Base-by-base conservation (phyloP, 2,329 filamentous ascomycete genomes). In the Aspergillus pseudoglaucus region DNA sequence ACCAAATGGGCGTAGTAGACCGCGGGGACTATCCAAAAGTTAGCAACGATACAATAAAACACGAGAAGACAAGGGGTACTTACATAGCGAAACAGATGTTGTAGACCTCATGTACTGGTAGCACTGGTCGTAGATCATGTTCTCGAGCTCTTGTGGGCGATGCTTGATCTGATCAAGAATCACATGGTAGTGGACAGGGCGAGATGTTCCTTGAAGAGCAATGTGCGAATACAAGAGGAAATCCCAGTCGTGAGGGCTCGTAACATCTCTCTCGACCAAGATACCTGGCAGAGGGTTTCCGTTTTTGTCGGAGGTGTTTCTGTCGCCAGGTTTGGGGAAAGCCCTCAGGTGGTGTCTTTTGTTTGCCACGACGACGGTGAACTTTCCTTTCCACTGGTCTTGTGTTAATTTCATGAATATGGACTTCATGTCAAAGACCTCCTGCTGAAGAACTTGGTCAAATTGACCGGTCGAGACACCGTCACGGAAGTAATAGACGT, bases 1-100 rank as follows among this genome's bases (percentile, higher is more conserved):
- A 90, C 90, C 53, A 98, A 71, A 68, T 98, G 93, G 0, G 94
- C 90, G 58, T 98, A 98, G 76, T 98, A 98, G 0, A 97, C 85
- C 0, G 93, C 90, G 0, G 93, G 93, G 55, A 80, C 70, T 65
- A 55, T 51, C 47, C 40, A 39, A 14, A 48, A n/a, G 30, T 53
- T 44, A 52, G 45, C 32, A 41, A 42, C 20, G 20, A 45, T 30
- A 46, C 14, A 37, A 18, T 45, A 23, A 10, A 32, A 25, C 8
- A 33, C 20, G n/a, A 39, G 6, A 22, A 39, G 15, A 22, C 22
- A 45, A 45, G 9, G 15, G n/a, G 10, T 6, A 57, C 65, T 57
- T 62, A 68, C 68, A 87, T 0, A 93, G 70, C 0, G 90, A 96
- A 0, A 98, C 90, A 0, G 93, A 89, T 0, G 91, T 97, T 0